Evolutionary conservation across 345 rosid species (phyloP), one percentile per base, ranked within the genome.

Genomic region (Eucalyptus paniculata): DNA sequence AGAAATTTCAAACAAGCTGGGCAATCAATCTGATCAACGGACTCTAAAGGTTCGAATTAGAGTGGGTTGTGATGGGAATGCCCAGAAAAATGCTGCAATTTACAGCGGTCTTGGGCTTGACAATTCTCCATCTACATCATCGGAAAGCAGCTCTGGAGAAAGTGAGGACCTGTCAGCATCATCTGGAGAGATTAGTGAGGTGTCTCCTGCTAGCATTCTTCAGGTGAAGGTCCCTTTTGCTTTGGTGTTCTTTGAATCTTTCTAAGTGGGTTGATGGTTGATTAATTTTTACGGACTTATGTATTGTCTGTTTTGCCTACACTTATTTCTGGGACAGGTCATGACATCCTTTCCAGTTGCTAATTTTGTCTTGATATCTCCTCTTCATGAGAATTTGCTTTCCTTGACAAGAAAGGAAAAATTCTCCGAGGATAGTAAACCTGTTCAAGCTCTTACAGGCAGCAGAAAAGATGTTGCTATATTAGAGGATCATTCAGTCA

Each of bases 201-300:
- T 91, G 88, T 96, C 96, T 93, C 96, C 96, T 42, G 88, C 92
- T 82, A 91, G 90, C 90, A 96, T 97, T 94, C 93, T 97, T 88
- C 94, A 89, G 97, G 98, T 97, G 92, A 92, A 40, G 47, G 28
- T 40, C 42, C 85, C 85, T 77, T 42, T 40, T 77, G 47, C 47
- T 40, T 23, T 40, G 85, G 5, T 87, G 60, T 87, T 58, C 69
- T 23, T 30, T 86, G 62, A 47, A 87, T 32, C 72, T 87, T 19
- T 32, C 69, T 87, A 49, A 26, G 50, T 87, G 88, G 37, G 32
- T 87, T 13, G 47, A 40, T 40, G 85, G 47, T 40, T 40, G 85
- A 77, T 77, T 44, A 40, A 77, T 21, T 60, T 17, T 58, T 87
- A 5, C 16, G 6, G 85, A 77, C 85, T 77, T 23, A 40, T 40